Evolutionary conservation across 2,329 filamentous ascomycete species (phyloP).

Genomic region (Aspergillus quadrilineatus): DNA sequence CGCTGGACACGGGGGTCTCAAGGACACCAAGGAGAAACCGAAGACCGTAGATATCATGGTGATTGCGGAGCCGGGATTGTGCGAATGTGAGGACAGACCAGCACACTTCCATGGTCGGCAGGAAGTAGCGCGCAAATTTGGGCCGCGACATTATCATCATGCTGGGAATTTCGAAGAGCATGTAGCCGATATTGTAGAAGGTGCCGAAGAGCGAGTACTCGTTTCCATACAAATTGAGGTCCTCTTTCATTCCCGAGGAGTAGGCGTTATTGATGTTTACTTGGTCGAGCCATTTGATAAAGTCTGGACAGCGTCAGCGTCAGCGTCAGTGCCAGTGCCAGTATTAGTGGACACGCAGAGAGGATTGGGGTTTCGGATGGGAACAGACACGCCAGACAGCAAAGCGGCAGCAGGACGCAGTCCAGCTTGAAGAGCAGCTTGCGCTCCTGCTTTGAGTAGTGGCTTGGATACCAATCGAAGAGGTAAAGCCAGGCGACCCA

Average conservation of each 20-base stretch:
- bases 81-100: slow-evolving; percentile 30
- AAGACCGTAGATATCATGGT: slow-evolving; percentile 31
- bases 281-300: slow-evolving; percentile 49
- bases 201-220: slow-evolving; percentile 21
- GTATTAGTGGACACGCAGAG: no score
- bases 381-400: slow-evolving; percentile 15
- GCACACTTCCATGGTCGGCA: slow-evolving; percentile 25
- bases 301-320: slow-evolving; percentile 31
- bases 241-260: slow-evolving; percentile 33
- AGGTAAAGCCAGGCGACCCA: slow-evolving; percentile 18
- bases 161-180: slow-evolving; percentile 21
- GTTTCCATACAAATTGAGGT: slow-evolving; percentile 27
- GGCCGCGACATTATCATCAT: slow-evolving; percentile 22
- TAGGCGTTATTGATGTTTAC: slow-evolving; percentile 51
- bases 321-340: no score
- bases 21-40: slow-evolving; percentile 36
- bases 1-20: slow-evolving; percentile 29
- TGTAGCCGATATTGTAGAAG: slow-evolving; percentile 22
- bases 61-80: slow-evolving; percentile 23
- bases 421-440: slow-evolving; percentile 17
- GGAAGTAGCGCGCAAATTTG: slow-evolving; percentile 18
- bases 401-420: slow-evolving; percentile 14
- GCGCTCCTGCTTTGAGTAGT: slow-evolving; percentile 14
- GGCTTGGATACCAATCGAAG: slow-evolving; percentile 18
- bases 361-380: background rate